Percentiles rank a stretch among this genome's conserved stretches.
Evolutionary conservation across 768 basidiomycete genomes (phyloP).

Genomic region (Lactarius vividus): DNA sequence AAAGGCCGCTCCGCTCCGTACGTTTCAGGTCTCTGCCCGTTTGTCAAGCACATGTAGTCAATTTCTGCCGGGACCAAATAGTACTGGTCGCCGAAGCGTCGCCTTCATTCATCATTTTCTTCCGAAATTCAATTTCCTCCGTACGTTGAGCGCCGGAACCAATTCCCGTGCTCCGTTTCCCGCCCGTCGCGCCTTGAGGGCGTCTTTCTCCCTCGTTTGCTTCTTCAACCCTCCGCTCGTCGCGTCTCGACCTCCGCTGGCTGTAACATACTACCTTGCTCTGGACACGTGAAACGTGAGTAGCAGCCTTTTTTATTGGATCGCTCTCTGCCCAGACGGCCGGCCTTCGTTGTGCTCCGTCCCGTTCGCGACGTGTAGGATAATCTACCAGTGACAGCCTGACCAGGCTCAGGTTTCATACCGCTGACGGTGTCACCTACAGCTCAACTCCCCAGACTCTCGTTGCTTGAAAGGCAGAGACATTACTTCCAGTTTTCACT

Average conservation of each 20-base stretch:
- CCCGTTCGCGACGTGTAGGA: background rate
- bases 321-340: background rate
- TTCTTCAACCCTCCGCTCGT: constrained; percentile 19
- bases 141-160: constrained; percentile 22
- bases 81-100: constrained; percentile 27
- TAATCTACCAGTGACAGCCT: background rate
- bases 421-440: background rate
- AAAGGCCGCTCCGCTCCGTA: constrained; percentile 24
- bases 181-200: constrained; percentile 13
- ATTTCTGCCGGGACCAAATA: constrained; percentile 26
- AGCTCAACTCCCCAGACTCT: background rate
- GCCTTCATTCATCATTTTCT: constrained; percentile 23
- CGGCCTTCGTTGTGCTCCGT: background rate
- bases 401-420: constrained; percentile 3
- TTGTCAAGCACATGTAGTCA: constrained; percentile 19
- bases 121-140: constrained; percentile 26
- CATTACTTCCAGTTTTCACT: background rate
- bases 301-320: background rate
- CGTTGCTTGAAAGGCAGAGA: constrained; percentile 12
- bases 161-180: constrained; percentile 14
- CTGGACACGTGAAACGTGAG: constrained; percentile 15
- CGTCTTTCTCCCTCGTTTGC: constrained; percentile 2
- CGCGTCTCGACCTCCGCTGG: constrained; percentile 12
- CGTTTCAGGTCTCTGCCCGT: constrained; percentile 19
- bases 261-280: background rate